phyloP scores from a whole-genome alignment of 1,139 yeast genomes.

The Zygoascus meyerae region DNA sequence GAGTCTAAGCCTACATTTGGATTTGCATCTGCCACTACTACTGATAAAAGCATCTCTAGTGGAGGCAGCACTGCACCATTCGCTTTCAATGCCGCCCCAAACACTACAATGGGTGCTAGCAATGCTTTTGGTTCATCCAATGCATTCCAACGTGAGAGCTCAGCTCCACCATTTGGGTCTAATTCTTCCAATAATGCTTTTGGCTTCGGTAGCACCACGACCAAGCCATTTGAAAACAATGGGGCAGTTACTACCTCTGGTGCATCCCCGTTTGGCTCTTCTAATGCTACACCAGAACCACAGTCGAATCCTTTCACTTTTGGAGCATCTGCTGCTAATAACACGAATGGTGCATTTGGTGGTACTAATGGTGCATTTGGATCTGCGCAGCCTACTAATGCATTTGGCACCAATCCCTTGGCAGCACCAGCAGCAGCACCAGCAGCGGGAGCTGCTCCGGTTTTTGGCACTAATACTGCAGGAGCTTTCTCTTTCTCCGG shows the following conservation, averaged over 20 bases:
- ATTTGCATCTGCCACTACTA: not conserved
- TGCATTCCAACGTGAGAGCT: not conserved
- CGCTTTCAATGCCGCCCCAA: constrained; percentile 4
- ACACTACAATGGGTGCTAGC: not conserved
- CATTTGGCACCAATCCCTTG: not conserved
- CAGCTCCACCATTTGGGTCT: constrained; percentile 8
- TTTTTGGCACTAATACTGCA: not conserved
- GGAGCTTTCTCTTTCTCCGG: not conserved
- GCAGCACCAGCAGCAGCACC: not conserved
- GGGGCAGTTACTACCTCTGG: constrained; percentile 4
- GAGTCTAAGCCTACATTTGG: constrained; percentile 5
- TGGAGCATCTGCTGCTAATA: not conserved
- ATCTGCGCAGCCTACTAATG: not conserved
- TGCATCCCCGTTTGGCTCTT: constrained; percentile 4
- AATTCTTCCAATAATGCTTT: not conserved
- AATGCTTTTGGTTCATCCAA: constrained; percentile 4
- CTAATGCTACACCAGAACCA: constrained; percentile 3
- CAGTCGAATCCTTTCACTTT: not conserved
- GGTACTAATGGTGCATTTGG: constrained; percentile 6
- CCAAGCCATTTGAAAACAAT: not conserved
- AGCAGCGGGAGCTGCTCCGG: no score
- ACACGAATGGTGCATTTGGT: constrained; percentile 3
- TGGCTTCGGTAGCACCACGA: not conserved
- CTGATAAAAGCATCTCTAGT: not conserved
- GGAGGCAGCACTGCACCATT: constrained; percentile 4